Conservation (phyloP, 345 rosid species). For the Anastatica hierochuntica region DNA sequence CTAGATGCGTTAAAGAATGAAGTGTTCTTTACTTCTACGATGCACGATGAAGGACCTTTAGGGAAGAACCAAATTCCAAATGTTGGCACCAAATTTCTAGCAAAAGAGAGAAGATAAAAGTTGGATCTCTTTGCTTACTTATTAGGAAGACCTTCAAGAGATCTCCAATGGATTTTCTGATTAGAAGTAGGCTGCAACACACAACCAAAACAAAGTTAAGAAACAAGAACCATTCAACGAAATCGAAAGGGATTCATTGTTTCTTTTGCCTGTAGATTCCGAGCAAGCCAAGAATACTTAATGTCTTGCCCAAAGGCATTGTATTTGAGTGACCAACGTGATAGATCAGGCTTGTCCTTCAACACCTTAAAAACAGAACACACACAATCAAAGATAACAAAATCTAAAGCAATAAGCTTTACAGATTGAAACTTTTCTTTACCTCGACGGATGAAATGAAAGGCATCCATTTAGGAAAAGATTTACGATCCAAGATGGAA, state of each 20-base stretch:
- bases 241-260: neutral
- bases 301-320: conserved; percentile 71
- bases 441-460: conserved; percentile 28
- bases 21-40: conserved; percentile 53
- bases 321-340: conserved; percentile 80
- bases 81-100: too few relatives aligned
- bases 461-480: conserved; percentile 33
- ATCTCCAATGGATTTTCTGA: conserved; percentile 93
- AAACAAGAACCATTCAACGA: neutral
- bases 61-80: conserved; percentile 60
- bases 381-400: too few relatives aligned
- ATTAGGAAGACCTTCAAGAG: conserved; percentile 86
- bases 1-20: neutral
- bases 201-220: neutral
- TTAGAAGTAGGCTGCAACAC: conserved; percentile 65
- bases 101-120: neutral
- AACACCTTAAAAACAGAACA: conserved; percentile 38
- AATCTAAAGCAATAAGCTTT: too few relatives aligned
- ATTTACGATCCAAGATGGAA: conserved; percentile 30
- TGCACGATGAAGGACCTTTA: conserved; percentile 63
- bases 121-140: conserved; percentile 29
- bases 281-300: conserved; percentile 91
- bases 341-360: conserved; percentile 75
- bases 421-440: neutral
- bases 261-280: conserved; percentile 71